phyloP scores from a whole-genome alignment of 495 filamentous ascomycete species.

The Aspergillus sclerotiicarbonarius region DNA sequence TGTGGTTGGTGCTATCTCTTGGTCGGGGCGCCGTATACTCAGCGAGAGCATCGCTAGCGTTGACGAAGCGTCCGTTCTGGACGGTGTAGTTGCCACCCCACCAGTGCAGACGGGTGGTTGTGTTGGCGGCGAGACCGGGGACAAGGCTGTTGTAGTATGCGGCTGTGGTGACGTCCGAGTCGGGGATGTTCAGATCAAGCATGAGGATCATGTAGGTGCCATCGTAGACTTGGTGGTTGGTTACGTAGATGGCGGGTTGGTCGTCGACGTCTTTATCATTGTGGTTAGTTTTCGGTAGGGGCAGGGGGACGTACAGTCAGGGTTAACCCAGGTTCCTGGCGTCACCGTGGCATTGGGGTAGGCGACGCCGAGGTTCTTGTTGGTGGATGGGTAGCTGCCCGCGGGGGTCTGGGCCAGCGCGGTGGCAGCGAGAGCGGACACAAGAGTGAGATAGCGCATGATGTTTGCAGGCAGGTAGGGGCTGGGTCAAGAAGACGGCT shows the following conservation, averaged over 20 bases:
- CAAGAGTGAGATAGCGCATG: neutral
- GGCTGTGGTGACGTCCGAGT: neutral
- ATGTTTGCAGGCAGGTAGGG: neutral
- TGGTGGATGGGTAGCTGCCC: neutral
- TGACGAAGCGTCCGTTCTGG: neutral
- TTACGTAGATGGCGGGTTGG: neutral
- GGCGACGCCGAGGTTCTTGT: neutral
- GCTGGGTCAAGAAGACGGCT: no score
- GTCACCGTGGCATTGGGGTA: neutral
- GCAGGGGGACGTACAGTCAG: neutral
- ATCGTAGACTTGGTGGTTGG: neutral
- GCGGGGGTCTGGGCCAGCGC: neutral
- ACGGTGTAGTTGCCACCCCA: neutral
- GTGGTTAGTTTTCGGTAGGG: no score
- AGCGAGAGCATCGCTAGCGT: neutral
- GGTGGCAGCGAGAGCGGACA: neutral
- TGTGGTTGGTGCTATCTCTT: neutral
- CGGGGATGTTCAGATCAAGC: conserved; percentile 1
- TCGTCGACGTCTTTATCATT: neutral
- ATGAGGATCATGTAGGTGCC: neutral
- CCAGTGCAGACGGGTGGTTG: neutral
- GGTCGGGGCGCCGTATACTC: neutral
- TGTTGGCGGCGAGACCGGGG: neutral
- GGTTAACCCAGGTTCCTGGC: neutral
- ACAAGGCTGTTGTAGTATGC: neutral